Base-by-base conservation (phyloP, 2,329 filamentous ascomycete species). In the Colletotrichum tanaceti region DNA sequence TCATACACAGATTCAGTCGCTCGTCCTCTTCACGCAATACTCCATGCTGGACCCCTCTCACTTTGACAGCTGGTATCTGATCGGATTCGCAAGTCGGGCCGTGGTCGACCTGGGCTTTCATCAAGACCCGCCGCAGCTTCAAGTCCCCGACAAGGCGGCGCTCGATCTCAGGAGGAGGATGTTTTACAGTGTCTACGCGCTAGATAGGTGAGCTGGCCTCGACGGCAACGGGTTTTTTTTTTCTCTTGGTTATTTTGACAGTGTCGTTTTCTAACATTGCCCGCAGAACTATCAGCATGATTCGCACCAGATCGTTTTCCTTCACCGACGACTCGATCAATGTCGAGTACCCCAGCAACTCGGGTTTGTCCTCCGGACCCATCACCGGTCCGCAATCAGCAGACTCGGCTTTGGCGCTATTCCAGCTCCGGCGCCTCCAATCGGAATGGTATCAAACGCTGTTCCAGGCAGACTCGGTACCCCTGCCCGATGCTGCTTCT, bases 1-100 rank as follows among this genome's bases (percentile, higher is more conserved):
- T 63, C 88, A 93, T 28, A 87, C 88, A 1, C 95, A 96, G 73
- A 93, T 98, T 18, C 94, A 97, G 77, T 94, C 94, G 0, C 84
- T 98, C 24, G 80, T 98, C 2, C 84, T 98, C 2, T 87, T 98
- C 60, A 94, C 93, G 0, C 90, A 97, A 73, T 98, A 97, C 77
- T 91, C 95, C 3, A 92, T 96, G 83, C 84, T 97, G 58, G 94
- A 98, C 74, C 94, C 95, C 2, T 88, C 90, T 49, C 93, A 97
- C 76, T 98, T 97, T 75, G 94, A 97, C 75, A 93, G 91, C 74
- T 98, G 96, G 94, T 94, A 96, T 72, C 81, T 98, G 70, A 92
- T 98, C 64, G 96, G 95, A 7, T 94, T 96, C 77, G 94, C 95
- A 7, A 93, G 93, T 47, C 89, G 95, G 66, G 93, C 94, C 6